These are phyloP conservation scores for Neurospora sp. DNA, from an alignment of 495 filamentous ascomycete species.

Conservation along the genomic window DNA sequence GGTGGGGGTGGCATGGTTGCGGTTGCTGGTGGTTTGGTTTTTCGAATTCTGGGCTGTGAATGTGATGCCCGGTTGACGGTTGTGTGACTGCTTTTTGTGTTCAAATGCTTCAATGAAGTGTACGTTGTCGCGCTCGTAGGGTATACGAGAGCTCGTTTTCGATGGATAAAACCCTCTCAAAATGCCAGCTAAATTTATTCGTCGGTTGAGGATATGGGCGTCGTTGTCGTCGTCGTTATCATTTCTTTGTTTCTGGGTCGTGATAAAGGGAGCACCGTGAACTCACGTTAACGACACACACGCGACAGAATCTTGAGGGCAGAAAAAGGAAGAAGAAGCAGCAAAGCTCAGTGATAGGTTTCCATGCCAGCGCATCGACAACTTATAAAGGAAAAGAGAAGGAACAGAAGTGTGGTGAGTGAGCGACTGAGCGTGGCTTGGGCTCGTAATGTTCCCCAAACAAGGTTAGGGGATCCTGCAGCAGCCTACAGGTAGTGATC, in stretches of 20 bases:
- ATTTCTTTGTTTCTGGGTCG: background rate
- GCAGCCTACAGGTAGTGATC: background rate
- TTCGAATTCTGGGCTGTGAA: background rate
- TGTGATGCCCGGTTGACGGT: background rate
- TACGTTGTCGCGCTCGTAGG: background rate
- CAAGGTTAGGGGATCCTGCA: background rate
- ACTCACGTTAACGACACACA: background rate
- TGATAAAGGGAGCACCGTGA: background rate
- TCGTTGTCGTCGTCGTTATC: background rate
- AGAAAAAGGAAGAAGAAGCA: background rate
- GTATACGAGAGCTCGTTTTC: too few species aligned
- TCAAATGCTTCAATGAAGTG: background rate
- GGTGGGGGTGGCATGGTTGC: slow-evolving; percentile 9
- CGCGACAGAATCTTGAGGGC: background rate
- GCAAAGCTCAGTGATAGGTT: background rate
- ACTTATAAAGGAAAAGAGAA: background rate
- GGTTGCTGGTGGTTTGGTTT: background rate
- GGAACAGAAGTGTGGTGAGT: background rate
- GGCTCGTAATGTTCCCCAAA: background rate
- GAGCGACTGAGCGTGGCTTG: background rate
- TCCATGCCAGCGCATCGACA: background rate
- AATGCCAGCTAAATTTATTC: background rate
- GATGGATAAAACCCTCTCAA: background rate
- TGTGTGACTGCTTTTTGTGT: background rate
- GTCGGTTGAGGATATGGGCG: background rate